Evolutionary conservation across 2,329 filamentous ascomycete species (phyloP).

Genomic region (Xylaria sp.): DNA sequence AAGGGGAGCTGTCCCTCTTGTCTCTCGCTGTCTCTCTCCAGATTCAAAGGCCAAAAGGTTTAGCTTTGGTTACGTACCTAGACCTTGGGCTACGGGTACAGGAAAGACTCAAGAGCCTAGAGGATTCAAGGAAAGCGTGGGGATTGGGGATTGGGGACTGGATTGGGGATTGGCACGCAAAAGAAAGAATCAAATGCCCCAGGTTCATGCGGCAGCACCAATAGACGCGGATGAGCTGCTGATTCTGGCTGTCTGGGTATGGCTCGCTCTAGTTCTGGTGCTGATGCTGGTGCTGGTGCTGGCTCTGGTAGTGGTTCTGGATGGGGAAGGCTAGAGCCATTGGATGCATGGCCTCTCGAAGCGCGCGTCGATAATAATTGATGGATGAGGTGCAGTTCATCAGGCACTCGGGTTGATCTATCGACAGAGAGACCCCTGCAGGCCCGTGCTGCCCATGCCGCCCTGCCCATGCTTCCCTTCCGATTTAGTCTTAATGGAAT

Average conservation of each 20-base stretch:
- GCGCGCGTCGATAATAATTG: neutral
- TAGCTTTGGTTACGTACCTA: no score
- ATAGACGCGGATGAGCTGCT: slow-evolving; percentile 9
- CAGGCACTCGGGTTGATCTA: neutral
- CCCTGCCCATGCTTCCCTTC: neutral
- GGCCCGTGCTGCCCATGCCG: neutral
- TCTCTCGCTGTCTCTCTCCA: no score
- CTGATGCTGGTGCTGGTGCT: no score
- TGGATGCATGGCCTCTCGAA: neutral
- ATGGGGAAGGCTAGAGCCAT: neutral
- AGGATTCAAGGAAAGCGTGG: slow-evolving; percentile 20
- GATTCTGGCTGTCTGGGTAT: no score
- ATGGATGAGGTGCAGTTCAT: neutral
- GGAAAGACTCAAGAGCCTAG: neutral
- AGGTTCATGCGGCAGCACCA: slow-evolving; percentile 20
- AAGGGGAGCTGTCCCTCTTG: slow-evolving; percentile 8
- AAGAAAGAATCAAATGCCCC: slow-evolving; percentile 22
- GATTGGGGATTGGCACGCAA: slow-evolving; percentile 1
- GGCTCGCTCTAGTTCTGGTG: no score
- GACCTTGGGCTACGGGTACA: neutral
- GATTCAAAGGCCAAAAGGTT: neutral
- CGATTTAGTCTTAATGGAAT: neutral
- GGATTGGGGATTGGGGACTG: neutral
- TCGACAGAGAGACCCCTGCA: neutral
- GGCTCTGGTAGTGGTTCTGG: neutral